These are phyloP conservation scores for Immersiporthe knoxdaviesiana DNA, from an alignment of 2,329 filamentous ascomycete genomes.

Conservation along the genomic window DNA sequence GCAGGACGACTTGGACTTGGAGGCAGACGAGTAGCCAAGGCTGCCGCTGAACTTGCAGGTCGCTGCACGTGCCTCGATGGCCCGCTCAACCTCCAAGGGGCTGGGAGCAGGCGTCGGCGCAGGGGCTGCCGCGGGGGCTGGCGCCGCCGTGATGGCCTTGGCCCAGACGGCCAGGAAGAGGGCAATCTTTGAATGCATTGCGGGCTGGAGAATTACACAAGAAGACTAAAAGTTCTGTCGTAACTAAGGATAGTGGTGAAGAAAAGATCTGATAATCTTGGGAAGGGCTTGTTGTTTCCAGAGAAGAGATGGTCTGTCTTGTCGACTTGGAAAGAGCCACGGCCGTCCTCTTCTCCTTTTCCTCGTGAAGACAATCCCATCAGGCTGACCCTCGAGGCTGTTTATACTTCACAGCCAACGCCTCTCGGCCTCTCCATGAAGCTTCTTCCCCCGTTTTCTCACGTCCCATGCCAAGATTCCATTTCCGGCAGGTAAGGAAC, in stretches of 20 bases:
- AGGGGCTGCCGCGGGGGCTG: slow-evolving; percentile 12
- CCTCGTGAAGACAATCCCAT: background rate
- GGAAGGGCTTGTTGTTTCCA: background rate
- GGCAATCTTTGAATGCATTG: slow-evolving; percentile 5
- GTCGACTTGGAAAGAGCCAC: background rate
- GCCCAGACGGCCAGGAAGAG: slow-evolving; percentile 13
- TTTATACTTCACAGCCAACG: background rate
- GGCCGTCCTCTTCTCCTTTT: background rate
- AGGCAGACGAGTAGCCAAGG: slow-evolving; percentile 43
- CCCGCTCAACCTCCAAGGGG: slow-evolving; percentile 15
- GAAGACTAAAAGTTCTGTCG: background rate
- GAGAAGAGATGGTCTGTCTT: background rate
- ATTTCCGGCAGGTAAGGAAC: background rate
- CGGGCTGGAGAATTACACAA: too few species aligned
- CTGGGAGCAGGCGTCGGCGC: slow-evolving; percentile 22
- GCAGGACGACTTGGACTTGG: slow-evolving; percentile 48
- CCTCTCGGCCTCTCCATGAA: background rate
- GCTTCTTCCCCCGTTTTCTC: background rate
- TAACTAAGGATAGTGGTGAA: background rate
- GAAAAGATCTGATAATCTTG: background rate
- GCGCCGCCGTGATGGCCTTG: slow-evolving; percentile 8
- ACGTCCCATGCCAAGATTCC: background rate
- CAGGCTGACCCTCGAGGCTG: background rate
- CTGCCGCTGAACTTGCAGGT: slow-evolving; percentile 59
- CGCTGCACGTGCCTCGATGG: slow-evolving; percentile 29